These are phyloP conservation scores for Salix purpurea DNA, from an alignment of 345 rosid species.

Conservation along the genomic window DNA sequence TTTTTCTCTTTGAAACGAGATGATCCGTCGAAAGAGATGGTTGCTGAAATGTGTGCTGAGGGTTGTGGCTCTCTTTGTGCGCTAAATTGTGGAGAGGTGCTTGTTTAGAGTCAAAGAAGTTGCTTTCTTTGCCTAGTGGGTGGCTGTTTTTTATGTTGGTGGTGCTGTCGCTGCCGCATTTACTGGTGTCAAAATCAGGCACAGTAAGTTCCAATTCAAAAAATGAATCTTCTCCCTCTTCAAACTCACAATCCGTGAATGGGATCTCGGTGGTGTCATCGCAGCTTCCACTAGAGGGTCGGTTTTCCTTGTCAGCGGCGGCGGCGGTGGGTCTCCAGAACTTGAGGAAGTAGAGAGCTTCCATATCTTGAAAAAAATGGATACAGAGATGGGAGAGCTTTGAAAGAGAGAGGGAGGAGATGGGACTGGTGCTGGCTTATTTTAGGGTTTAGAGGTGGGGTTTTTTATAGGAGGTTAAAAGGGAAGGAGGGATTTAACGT, in stretches of 20 bases:
- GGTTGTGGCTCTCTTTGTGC: conserved; percentile 11
- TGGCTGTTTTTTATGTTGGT: background rate
- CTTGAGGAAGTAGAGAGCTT: conserved; percentile 61
- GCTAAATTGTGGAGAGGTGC: conserved; percentile 6
- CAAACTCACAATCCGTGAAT: conserved; percentile 33
- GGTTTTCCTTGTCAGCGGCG: conserved; percentile 20
- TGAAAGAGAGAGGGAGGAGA: background rate
- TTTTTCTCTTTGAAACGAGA: conserved; percentile 54
- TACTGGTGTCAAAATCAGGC: conserved; percentile 29
- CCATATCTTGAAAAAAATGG: conserved; percentile 34
- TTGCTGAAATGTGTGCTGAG: conserved; percentile 12
- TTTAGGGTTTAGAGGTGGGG: conserved; percentile 11
- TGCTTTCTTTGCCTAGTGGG: conserved; percentile 10
- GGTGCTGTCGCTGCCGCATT: conserved; percentile 6
- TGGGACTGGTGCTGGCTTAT: background rate
- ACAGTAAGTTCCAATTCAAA: conserved; percentile 78
- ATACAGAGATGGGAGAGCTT: too few relatives aligned
- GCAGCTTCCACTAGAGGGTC: conserved; percentile 1
- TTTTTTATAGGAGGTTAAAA: conserved; percentile 7
- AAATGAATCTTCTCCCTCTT: conserved; percentile 81
- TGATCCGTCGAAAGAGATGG: conserved; percentile 34
- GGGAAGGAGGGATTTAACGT: conserved; percentile 3
- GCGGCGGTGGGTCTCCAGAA: conserved; percentile 42
- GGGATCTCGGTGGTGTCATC: conserved; percentile 15
- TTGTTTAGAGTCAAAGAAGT: conserved; percentile 18